Evolutionary conservation across 441 rosid genomes (phyloP), one percentile per base, ranked within the genome.

Genomic region (Erodium moschatum): DNA sequence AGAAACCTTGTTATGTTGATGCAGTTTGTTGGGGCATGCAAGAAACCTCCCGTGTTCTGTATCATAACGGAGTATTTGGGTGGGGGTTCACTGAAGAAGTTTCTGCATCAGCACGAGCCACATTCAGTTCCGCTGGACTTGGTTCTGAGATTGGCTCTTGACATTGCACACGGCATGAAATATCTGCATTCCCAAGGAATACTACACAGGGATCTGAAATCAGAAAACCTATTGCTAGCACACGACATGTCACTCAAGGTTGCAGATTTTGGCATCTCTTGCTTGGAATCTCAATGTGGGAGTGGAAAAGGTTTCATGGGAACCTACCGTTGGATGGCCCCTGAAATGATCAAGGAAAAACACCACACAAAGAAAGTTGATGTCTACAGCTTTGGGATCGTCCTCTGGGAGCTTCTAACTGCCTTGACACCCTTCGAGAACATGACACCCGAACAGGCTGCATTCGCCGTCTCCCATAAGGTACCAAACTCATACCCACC

Each of bases 361-460:
- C 85, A 72, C 29, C 90, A 89, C 69, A 87, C 95, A 6, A 89
- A 85, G 84, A 89, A 89, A 74, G 90, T 89, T 54, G 95, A 89
- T 60, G 89, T 89, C 66, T 89, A 89, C 75, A 87, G 95, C 76
- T 89, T 86, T 72, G 95, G 91, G 68, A 85, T 89, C 19, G 91
- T 89, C 68, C 78, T 89, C 2, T 89, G 95, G 91, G 95, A 89
- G 86, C 85, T 89, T 73, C 75, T 87, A 69, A 87, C 95, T 15
- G 87, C 91, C 29, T 63, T 83, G 79, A 84, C 78, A 19, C 95
- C 91, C 56, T 88, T 89, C n/a, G 89, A 85, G 67, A 77, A 84
- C 79, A 87, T 87, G 95, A 89, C 92, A 24, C 91, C 91, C 0
- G 95, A 87, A 76, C 91, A 89, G 66, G 95, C 95, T 48, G 95